phyloP scores from a whole-genome alignment of 192 early-diverging fungal genomes.

The Rhizoclosmatium sp. region DNA sequence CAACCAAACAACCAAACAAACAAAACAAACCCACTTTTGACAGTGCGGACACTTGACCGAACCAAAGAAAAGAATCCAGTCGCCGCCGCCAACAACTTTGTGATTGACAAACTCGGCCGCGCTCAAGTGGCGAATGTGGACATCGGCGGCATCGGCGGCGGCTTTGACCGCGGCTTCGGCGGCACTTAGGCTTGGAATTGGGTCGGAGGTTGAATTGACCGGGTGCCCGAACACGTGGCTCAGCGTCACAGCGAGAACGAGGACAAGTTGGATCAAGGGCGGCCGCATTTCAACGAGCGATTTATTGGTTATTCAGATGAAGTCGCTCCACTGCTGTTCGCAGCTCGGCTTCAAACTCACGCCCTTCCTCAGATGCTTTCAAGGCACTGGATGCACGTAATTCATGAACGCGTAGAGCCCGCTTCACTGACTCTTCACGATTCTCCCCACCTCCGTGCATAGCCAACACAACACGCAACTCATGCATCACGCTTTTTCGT shows the following conservation, averaged over 20 bases:
- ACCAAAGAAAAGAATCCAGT: slow-evolving; percentile 28
- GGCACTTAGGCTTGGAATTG: not conserved
- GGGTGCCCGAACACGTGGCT: not conserved
- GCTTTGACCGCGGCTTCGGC: not conserved
- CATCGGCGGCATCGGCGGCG: slow-evolving; percentile 15
- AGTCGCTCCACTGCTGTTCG: not conserved
- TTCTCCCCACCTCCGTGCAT: not conserved
- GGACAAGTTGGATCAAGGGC: not conserved
- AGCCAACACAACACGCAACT: slow-evolving; percentile 3
- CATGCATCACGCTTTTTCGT: not conserved
- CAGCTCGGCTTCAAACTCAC: not conserved
- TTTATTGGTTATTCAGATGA: not conserved
- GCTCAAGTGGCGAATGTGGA: not conserved
- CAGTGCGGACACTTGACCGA: slow-evolving; percentile 23
- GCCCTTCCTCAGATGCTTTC: too few species aligned
- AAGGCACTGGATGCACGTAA: too few species aligned
- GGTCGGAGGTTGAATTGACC: not conserved
- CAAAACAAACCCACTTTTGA: slow-evolving; percentile 16
- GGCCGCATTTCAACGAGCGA: not conserved
- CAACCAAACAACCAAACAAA: not conserved
- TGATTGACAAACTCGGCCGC: not conserved
- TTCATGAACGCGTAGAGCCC: too few species aligned
- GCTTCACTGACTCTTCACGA: too few species aligned
- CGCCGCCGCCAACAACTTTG: slow-evolving; percentile 7
- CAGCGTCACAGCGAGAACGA: not conserved